Conservation (phyloP, 2,329 filamentous ascomycete species). For the Monosporascus cannonballus region DNA sequence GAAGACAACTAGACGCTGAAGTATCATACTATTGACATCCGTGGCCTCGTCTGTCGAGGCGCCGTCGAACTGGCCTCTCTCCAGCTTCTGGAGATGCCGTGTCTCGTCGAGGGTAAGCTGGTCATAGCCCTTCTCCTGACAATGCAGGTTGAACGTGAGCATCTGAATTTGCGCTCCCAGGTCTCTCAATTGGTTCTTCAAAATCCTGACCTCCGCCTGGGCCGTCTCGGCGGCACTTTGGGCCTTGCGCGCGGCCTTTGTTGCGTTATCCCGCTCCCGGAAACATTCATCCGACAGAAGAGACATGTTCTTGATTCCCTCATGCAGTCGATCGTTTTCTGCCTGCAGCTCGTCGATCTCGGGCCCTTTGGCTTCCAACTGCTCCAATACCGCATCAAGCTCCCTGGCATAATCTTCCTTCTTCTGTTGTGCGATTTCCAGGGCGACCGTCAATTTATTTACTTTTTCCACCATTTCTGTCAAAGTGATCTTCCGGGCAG, state of each 20-base stretch:
- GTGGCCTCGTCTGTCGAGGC: conserved; percentile 68
- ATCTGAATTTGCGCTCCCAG: conserved; percentile 86
- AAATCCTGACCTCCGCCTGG: conserved; percentile 66
- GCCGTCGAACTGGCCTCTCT: conserved; percentile 68
- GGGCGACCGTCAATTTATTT: conserved; percentile 62
- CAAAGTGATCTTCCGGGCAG: conserved; percentile 48
- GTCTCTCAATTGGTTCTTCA: conserved; percentile 83
- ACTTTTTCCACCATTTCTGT: conserved; percentile 60
- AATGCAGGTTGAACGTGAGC: conserved; percentile 79
- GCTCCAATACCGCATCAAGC: conserved; percentile 78
- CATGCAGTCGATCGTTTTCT: conserved; percentile 74
- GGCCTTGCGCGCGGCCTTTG: conserved; percentile 72
- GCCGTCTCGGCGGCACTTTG: conserved; percentile 62
- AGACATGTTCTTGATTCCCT: conserved; percentile 79
- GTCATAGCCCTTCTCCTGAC: conserved; percentile 71
- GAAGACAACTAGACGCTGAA: conserved; percentile 83
- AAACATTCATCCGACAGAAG: conserved; percentile 76
- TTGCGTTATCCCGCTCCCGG: conserved; percentile 71
- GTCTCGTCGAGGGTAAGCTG: conserved; percentile 66
- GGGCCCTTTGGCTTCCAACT: conserved; percentile 79
- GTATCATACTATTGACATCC: conserved; percentile 84
- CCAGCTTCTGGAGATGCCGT: conserved; percentile 69
- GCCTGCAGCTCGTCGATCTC: conserved; percentile 80
- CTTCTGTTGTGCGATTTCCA: conserved; percentile 67
- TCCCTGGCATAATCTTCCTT: conserved; percentile 69